Evolutionary conservation across 2,329 filamentous ascomycete species (phyloP).

Genomic region (Trichoderma breve): DNA sequence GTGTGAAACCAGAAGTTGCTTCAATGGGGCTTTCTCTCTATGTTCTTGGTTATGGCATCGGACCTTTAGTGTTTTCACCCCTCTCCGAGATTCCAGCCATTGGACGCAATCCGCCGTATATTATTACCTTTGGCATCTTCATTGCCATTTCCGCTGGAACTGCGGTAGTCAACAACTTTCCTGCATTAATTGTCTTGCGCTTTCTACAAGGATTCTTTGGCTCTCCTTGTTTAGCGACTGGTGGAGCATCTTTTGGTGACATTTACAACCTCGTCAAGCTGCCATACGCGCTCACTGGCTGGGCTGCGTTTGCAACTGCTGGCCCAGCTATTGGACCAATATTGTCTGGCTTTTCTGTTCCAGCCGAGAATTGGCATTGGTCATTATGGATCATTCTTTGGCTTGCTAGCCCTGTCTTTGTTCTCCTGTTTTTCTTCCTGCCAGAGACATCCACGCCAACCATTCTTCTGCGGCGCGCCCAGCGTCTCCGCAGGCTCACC

Average conservation of each 20-base stretch:
- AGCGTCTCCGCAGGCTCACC: not conserved
- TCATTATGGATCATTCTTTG: not conserved
- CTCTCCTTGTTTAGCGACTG: conserved; percentile 23
- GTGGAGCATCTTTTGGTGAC: conserved; percentile 49
- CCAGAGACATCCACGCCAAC: not conserved
- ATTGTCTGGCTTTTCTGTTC: conserved; percentile 1
- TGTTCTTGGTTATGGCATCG: conserved; percentile 1
- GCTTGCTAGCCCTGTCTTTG: not conserved
- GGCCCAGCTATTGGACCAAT: conserved; percentile 3
- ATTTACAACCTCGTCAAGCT: conserved; percentile 53
- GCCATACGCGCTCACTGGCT: conserved; percentile 50
- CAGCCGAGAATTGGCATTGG: not conserved
- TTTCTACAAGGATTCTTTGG: not conserved
- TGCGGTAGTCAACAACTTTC: not conserved
- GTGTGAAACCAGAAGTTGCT: not conserved
- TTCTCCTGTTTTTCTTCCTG: conserved; percentile 1
- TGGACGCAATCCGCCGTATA: conserved; percentile 12
- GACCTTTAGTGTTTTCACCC: not conserved
- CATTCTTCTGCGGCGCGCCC: not conserved
- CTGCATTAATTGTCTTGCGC: not conserved
- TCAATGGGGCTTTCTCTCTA: conserved; percentile 10
- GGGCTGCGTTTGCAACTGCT: conserved; percentile 1
- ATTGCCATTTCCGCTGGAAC: not conserved
- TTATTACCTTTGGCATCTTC: conserved; percentile 24
- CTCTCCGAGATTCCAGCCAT: conserved; percentile 13